Evolutionary conservation across 192 early-diverging fungal genomes (phyloP), one percentile per base, ranked within the genome.

Genomic region (Glomus cerebriforme): DNA sequence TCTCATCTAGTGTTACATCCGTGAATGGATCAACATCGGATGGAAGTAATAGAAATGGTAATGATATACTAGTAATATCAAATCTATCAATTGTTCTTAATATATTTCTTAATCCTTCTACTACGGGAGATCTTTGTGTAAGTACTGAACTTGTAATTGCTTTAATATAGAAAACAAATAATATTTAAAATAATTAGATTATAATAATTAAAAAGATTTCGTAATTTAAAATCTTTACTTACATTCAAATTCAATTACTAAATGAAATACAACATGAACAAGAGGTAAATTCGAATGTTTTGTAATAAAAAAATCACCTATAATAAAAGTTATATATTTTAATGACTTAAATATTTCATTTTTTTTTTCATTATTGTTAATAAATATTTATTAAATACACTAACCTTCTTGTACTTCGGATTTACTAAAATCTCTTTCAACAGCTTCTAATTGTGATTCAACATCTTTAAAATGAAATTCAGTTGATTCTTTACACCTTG

Each of bases 381-480:
- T 65, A 65, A 65, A 65, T 31, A 17, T 35, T 13, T 17, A 65
- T 34, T 10, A 65, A 32, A 32, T 17, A 65, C 7, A 47, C 31
- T 64, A 59, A 89, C 91, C 91, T 88, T 92, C 89, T 72, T 86
- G 79, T 27, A 92, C 24, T 9, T 22, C 66, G 3, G 67, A 65
- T 29, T 3, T 83, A 39, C 80, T 79, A 27, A 79, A 87, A 35
- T 89, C 86, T 0, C 85, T 80, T 76, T 88, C 85, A 45, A 93
- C 83, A 9, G 80, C 80, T 47, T 85, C 78, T 39, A 94, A 68
- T 81, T 95, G 94, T 2, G 83, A 82, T 59, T 91, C 90, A 47
- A 95, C 83, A 47, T 86, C 82, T 8, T 91, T 83, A 82, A 94
- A 94, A 84, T 95, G 94, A 63, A 94, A 91, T 72, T 95, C 94